Evolutionary conservation across 495 filamentous ascomycete species (phyloP).

Genomic region (Podospora didyma): DNA sequence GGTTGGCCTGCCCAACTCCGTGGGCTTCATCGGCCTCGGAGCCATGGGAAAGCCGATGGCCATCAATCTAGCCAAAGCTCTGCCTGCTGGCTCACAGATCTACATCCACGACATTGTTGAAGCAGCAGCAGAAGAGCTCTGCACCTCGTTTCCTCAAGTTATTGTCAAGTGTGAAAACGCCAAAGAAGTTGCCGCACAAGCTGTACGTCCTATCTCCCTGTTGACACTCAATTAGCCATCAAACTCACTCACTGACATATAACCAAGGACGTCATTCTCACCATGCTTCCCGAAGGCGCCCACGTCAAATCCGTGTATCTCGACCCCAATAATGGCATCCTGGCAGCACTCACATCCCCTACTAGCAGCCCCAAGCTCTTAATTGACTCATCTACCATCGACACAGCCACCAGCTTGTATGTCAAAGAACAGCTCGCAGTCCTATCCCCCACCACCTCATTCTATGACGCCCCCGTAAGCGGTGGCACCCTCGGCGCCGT

Average conservation of each 20-base stretch:
- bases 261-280: slow-evolving; percentile 30
- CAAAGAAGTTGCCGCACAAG: slow-evolving; percentile 11
- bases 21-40: slow-evolving; percentile 22
- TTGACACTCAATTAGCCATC: neutral
- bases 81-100: slow-evolving; percentile 34
- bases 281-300: slow-evolving; percentile 34
- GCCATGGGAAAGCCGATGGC: slow-evolving; percentile 47
- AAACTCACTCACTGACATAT: neutral
- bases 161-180: slow-evolving; percentile 10
- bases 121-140: slow-evolving; percentile 28
- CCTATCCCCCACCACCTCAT: slow-evolving; percentile 15
- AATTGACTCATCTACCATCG: slow-evolving; percentile 42
- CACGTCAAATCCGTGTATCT: slow-evolving; percentile 37
- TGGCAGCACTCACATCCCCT: slow-evolving; percentile 9
- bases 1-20: slow-evolving; percentile 12
- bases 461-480: slow-evolving; percentile 29
- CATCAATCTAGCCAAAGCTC: slow-evolving; percentile 39
- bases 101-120: slow-evolving; percentile 40
- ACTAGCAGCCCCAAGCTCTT: slow-evolving; percentile 20
- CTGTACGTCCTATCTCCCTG: slow-evolving; percentile 1
- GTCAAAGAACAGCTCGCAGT: slow-evolving; percentile 21
- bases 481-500: slow-evolving; percentile 38
- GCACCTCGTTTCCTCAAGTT: slow-evolving; percentile 18
- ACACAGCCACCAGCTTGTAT: slow-evolving; percentile 25
- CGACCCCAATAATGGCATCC: slow-evolving; percentile 28